These are phyloP conservation scores for Colletotrichum somersetense DNA, from an alignment of 2,329 filamentous ascomycete genomes.

Conservation along the genomic window DNA sequence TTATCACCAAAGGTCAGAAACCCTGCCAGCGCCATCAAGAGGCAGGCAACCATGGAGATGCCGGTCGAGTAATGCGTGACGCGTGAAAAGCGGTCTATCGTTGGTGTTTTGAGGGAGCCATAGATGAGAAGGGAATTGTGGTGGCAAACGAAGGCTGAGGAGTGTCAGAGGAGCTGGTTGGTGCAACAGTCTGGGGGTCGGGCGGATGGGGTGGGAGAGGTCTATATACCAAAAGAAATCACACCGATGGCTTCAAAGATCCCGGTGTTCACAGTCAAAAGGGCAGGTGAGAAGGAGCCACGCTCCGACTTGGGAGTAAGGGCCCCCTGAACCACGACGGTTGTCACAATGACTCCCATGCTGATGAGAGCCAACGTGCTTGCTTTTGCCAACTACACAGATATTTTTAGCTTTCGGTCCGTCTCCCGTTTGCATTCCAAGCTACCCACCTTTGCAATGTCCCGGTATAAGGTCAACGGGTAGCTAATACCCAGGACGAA, in stretches of 20 bases:
- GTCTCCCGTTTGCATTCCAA: accelerated
- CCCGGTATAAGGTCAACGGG: slow-evolving; percentile 91
- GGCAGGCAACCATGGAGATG: slow-evolving; percentile 91
- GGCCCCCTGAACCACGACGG: slow-evolving; percentile 86
- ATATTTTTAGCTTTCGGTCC: slow-evolving; percentile 23
- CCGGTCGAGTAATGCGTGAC: slow-evolving; percentile 95
- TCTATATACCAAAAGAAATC: slow-evolving; percentile 86
- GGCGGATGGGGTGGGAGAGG: neutral
- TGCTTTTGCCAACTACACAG: slow-evolving; percentile 86
- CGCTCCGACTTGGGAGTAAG: slow-evolving; percentile 78
- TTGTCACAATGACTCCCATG: slow-evolving; percentile 91
- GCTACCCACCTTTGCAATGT: slow-evolving; percentile 88
- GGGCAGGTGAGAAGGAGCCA: slow-evolving; percentile 76
- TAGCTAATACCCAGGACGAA: slow-evolving; percentile 90
- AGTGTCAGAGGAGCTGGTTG: slow-evolving; percentile 49
- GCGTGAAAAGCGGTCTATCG: slow-evolving; percentile 91
- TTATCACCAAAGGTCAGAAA: slow-evolving; percentile 94
- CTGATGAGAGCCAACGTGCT: slow-evolving; percentile 92
- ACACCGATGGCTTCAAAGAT: slow-evolving; percentile 97
- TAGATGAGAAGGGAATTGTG: slow-evolving; percentile 99
- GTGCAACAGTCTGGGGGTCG: neutral
- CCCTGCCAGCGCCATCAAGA: slow-evolving; percentile 87
- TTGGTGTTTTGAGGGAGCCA: slow-evolving; percentile 92
- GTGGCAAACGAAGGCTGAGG: slow-evolving; percentile 76
- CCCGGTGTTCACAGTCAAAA: slow-evolving; percentile 85